Percentiles rank a stretch among this genome's conserved stretches.
Evolutionary conservation across 495 filamentous ascomycete species (phyloP).

Genomic region (Penicillium lividum): DNA sequence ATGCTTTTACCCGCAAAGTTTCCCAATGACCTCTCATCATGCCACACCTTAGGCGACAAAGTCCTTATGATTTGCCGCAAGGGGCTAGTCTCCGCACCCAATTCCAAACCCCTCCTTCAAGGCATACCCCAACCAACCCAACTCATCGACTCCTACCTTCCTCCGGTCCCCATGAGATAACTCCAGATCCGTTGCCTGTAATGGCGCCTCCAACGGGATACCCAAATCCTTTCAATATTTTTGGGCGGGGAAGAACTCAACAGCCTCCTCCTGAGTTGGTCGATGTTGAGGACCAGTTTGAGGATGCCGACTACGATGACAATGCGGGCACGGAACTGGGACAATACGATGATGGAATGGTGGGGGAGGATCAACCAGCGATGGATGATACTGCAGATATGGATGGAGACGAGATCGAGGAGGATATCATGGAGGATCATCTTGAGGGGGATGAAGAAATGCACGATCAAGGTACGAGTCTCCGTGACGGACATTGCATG

Average conservation of each 20-base stretch:
- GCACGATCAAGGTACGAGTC: constrained; percentile 38
- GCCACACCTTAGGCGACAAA: constrained; percentile 31
- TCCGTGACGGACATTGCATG: not conserved
- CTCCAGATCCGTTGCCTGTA: constrained; percentile 22
- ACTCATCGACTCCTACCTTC: constrained; percentile 37
- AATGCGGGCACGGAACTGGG: constrained; percentile 11
- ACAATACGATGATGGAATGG: constrained; percentile 16
- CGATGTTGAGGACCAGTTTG: constrained; percentile 12
- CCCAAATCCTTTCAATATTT: constrained; percentile 35
- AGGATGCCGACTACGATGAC: constrained; percentile 16
- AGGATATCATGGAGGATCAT: constrained; percentile 15
- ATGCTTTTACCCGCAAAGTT: constrained; percentile 8
- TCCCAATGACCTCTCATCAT: constrained; percentile 15
- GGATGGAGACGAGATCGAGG: constrained; percentile 39
- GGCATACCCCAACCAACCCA: constrained; percentile 33
- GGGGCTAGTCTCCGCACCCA: constrained; percentile 27
- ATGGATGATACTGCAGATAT: constrained; percentile 34
- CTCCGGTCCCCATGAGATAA: constrained; percentile 28
- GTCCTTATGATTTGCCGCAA: constrained; percentile 17
- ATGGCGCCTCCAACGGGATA: constrained; percentile 27
- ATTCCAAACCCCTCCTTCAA: constrained; percentile 42
- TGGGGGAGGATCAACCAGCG: constrained; percentile 24
- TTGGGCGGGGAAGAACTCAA: constrained; percentile 31
- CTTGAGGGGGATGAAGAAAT: constrained; percentile 37
- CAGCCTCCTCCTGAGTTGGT: constrained; percentile 19